A percentile compares a stretch with the other conserved stretches of the same genome.
Conservation (phyloP, 192 early-diverging fungal species). For the Umbelopsis sp. region DNA sequence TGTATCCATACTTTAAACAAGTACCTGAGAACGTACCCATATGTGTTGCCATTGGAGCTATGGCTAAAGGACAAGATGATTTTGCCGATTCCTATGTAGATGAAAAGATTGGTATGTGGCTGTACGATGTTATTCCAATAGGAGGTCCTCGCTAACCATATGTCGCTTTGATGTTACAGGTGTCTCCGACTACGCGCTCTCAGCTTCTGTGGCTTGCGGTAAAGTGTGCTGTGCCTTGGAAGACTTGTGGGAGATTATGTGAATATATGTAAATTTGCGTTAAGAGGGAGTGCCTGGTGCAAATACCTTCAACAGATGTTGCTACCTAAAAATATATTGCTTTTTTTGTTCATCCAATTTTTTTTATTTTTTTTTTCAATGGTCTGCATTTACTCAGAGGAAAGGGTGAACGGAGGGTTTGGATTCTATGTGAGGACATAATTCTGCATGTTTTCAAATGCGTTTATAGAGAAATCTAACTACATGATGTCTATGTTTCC, state of each 20-base stretch:
- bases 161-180: slow-evolving; percentile 12
- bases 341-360: slow-evolving; percentile 18
- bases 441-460: too few relatives aligned
- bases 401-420: too few relatives aligned
- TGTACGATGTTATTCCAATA: not conserved
- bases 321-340: slow-evolving; percentile 17
- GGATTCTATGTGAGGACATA: too few relatives aligned
- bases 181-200: slow-evolving; percentile 91
- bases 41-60: slow-evolving; percentile 92
- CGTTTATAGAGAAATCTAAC: too few relatives aligned
- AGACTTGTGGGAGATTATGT: slow-evolving; percentile 86
- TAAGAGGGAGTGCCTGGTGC: slow-evolving; percentile 19
- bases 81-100: slow-evolving; percentile 94
- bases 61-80: slow-evolving; percentile 93
- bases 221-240: slow-evolving; percentile 91
- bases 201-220: slow-evolving; percentile 92
- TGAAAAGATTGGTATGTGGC: slow-evolving; percentile 84
- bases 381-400: too few relatives aligned
- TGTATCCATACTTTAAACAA: slow-evolving; percentile 70
- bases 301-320: slow-evolving; percentile 21
- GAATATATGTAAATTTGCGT: slow-evolving; percentile 25
- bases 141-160: not conserved
- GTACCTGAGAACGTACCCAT: slow-evolving; percentile 76
- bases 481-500: too few relatives aligned
- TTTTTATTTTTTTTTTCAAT: too few relatives aligned